Base-by-base conservation (phyloP, 331 rosid species). In the Malus hybrid region DNA sequence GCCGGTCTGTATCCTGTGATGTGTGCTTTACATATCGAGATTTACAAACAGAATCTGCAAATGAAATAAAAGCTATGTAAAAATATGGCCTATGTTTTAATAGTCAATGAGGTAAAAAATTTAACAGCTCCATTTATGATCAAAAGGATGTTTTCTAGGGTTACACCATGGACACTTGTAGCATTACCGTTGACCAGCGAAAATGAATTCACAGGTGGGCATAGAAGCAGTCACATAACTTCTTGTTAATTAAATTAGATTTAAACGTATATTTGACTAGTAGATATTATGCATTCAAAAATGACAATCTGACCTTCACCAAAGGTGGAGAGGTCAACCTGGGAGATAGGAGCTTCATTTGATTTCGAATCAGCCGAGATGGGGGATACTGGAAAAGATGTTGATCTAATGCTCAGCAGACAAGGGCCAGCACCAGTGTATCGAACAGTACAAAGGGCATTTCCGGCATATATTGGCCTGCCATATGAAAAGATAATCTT, bases 391-490 rank as follows among this genome's bases (percentile, higher is more conserved):
- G 93, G 90, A 82, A 91, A 93, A 33, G 98, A 93, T 68, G 96
- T 93, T 60, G 97, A 82, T 84, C 98, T 79, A 76, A 93, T 77
- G 19, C 96, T 91, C 85, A 93, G 77, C 82, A 93, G 68, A 81
- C 98, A 93, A 75, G 98, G 98, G 78, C 78, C 88, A 80, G 83
- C 77, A 67, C 97, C 97, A 13, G 87, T 82, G 73, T 93, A 91
- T 79, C 84, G 85, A 73, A 91, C 93, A 0, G 91, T 91, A 80
- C 87, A 88, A 78, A 91, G 95, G 22, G 98, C 97, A 84, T 93
- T 93, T 63, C 98, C 98, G 60, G 98, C 98, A 84, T 91, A 93
- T 83, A 88, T 91, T 56, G 98, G 98, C 95, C 98, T 93, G 92
- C 69, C 73, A 81, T 42, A 78, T 61, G 74, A 81, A 78, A 75